These are phyloP conservation scores for Neostapfia colusana DNA, from an alignment of 176 grass and related monocot species.

Conservation along the genomic window DNA sequence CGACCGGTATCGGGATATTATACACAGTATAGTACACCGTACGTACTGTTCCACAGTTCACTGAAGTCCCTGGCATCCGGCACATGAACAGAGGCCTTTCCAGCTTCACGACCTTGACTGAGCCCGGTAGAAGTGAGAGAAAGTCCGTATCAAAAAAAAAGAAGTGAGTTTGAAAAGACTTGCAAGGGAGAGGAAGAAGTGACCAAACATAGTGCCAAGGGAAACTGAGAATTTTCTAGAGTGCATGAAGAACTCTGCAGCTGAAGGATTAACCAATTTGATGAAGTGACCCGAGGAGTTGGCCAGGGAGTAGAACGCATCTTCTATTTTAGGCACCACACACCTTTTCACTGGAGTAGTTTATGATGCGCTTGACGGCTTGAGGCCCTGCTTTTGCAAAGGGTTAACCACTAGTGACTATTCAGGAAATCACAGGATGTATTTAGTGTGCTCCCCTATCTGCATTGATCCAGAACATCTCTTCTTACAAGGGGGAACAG, in stretches of 20 bases:
- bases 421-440: constrained; percentile 21
- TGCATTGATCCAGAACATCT: constrained; percentile 10
- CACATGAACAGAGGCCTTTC: constrained; percentile 39
- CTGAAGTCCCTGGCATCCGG: constrained; percentile 28
- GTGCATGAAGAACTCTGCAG: constrained; percentile 1
- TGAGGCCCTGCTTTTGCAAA: constrained; percentile 33
- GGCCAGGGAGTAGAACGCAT: constrained; percentile 3
- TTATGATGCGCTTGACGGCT: not conserved
- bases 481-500: not conserved
- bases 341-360: not conserved
- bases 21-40: not conserved
- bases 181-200: not conserved
- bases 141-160: no score
- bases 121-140: not conserved
- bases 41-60: constrained; percentile 41
- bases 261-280: constrained; percentile 17
- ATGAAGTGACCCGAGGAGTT: constrained; percentile 29
- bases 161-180: not conserved
- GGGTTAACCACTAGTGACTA: constrained; percentile 43
- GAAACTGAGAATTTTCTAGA: not conserved
- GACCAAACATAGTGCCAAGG: not conserved
- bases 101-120: constrained; percentile 31
- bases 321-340: constrained; percentile 4
- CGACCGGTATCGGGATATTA: not conserved
- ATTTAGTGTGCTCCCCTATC: constrained; percentile 17